Base-by-base conservation (phyloP, 2,329 filamentous ascomycete genomes). In the Aspergillus brunneoviolaceus region DNA sequence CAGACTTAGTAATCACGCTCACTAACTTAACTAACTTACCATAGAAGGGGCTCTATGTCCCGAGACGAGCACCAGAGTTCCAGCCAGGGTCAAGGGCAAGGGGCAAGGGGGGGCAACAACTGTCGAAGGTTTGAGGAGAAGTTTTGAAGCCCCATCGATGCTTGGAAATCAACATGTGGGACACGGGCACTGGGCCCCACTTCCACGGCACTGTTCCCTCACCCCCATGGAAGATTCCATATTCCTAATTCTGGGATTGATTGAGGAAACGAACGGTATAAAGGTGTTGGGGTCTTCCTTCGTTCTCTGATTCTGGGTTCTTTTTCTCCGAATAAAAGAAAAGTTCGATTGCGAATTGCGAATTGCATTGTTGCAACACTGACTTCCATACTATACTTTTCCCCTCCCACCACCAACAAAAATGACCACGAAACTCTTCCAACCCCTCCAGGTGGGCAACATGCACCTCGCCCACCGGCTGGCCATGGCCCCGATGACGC, bases 401-500 rank as follows among this genome's bases (percentile, higher is more conserved):
- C 48, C 4, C 14, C 27, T 25, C 14, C 12, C 50, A 27, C 27
- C 48, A 48, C 27, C 25, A 49, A 39, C 39, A 55, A 19, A 19
- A 56, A 33, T 14, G 48, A 68, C 71, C 65, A 63, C 70, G 5
- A 72, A 69, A 31, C 63, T 72, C 66, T 77, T 72, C 64, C 63
- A 65, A 4, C 79, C 80, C 21, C 62, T 83, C 31, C 64, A 69
- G 16, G 67, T 83, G 19, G 81, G 81, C 27, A 63, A 67, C 23
- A 63, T 75, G 62, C 65, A 72, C 14, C 76, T 84, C 31, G 68
- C 73, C 42, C 76, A 80, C 64, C 80, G 82, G 48, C 67, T 88
- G 42, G 80, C 79, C 47, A 81, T 88, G 76, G 81, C 85, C 0
- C 85, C 85, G 2, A 73, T 88, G 58, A 86, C 84, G n/a, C 80